Percentiles rank a stretch among this genome's conserved stretches.
phyloP scores from a whole-genome alignment of 2,329 filamentous ascomycete genomes.

The Botrytis squamosa region DNA sequence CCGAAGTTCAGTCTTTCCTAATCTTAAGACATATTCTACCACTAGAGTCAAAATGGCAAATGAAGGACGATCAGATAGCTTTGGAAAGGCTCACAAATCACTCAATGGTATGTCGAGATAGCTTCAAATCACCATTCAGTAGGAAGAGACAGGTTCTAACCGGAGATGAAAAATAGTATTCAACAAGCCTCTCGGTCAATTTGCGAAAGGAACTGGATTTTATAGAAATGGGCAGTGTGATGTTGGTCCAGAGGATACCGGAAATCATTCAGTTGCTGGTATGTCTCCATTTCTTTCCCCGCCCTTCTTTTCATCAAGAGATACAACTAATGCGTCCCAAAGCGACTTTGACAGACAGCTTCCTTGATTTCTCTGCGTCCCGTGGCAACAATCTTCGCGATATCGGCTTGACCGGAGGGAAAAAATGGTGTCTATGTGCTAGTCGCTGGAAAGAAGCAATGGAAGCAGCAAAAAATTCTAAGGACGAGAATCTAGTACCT shows the following conservation, averaged over 20 bases:
- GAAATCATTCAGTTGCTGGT: constrained; percentile 58
- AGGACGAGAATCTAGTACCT: constrained; percentile 31
- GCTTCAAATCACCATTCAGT: constrained; percentile 7
- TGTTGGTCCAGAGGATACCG: constrained; percentile 51
- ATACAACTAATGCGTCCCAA: not conserved
- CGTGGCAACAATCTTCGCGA: constrained; percentile 58
- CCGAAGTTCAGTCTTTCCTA: not conserved
- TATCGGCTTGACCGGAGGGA: constrained; percentile 55
- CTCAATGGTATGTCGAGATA: constrained; percentile 24
- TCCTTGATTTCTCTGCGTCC: constrained; percentile 59
- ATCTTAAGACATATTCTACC: not conserved
- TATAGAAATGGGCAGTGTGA: constrained; percentile 60
- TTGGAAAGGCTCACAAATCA: constrained; percentile 16
- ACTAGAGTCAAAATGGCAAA: not conserved
- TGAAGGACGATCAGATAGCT: not conserved
- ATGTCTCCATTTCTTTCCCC: not conserved
- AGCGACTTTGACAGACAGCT: constrained; percentile 57
- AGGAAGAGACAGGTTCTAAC: not conserved
- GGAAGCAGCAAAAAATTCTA: constrained; percentile 24
- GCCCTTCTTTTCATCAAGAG: not conserved
- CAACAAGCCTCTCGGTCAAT: constrained; percentile 56
- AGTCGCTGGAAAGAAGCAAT: constrained; percentile 57
- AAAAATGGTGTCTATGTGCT: constrained; percentile 64
- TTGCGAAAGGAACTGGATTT: constrained; percentile 59
- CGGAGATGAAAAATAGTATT: constrained; percentile 46